Evolutionary conservation across 768 basidiomycete genomes (phyloP).

Genomic region (Boletus eberwhitei): DNA sequence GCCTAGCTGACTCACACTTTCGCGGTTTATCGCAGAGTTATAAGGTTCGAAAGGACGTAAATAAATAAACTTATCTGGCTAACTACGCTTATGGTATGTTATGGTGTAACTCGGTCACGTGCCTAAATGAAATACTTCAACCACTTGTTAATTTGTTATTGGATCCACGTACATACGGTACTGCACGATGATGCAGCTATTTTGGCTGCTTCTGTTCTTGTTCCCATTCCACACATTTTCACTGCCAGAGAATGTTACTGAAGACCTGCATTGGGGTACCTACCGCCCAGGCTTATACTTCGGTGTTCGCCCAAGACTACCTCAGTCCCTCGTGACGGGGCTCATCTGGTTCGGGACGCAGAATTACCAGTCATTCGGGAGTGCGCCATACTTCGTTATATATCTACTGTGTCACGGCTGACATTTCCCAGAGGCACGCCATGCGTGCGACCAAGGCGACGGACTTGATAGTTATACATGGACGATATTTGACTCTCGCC

Average conservation of each 20-base stretch:
- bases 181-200: conserved; percentile 16
- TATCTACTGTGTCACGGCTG: neutral
- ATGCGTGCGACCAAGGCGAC: conserved; percentile 88
- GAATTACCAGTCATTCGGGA: conserved; percentile 67
- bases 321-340: conserved; percentile 89
- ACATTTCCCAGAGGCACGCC: conserved; percentile 57
- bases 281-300: conserved; percentile 96
- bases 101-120: neutral
- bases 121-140: neutral
- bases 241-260: conserved; percentile 32
- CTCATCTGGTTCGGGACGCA: conserved; percentile 93
- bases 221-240: conserved; percentile 18
- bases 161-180: neutral
- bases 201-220: conserved; percentile 28
- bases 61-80: too few relatives aligned
- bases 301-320: conserved; percentile 79
- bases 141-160: too few relatives aligned
- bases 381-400: conserved; percentile 40
- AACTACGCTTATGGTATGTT: too few relatives aligned
- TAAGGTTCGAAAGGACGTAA: too few relatives aligned
- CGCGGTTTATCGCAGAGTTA: too few relatives aligned
- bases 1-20: too few relatives aligned
- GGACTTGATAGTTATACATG: conserved; percentile 80
- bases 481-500: conserved; percentile 82
- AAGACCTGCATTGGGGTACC: conserved; percentile 61